A percentile compares a stretch with the other conserved stretches of the same genome.
Evolutionary conservation across 805 yeast genomes (phyloP).

Genomic region (Wickerhamomyces hampshirensis): DNA sequence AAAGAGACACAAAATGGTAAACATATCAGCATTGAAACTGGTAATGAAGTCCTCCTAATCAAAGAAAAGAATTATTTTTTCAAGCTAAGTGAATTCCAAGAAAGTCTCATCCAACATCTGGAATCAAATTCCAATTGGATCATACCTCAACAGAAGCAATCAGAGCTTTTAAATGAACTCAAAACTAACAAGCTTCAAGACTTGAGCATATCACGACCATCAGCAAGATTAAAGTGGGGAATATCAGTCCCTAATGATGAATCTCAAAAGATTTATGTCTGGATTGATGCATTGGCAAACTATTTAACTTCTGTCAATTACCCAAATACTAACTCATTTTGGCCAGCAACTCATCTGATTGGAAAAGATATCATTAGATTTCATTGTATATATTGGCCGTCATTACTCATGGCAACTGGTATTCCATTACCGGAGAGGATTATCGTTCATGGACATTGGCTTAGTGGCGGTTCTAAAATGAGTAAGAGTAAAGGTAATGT

Average conservation of each 20-base stretch:
- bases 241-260: conserved; percentile 79
- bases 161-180: conserved; percentile 55
- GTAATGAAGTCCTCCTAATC: conserved; percentile 68
- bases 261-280: conserved; percentile 81
- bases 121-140: conserved; percentile 53
- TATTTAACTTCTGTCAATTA: conserved; percentile 73
- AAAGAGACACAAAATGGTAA: conserved; percentile 29
- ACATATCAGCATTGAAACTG: conserved; percentile 58
- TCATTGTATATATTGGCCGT: conserved; percentile 94
- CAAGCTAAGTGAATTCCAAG: conserved; percentile 57
- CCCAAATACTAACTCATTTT: conserved; percentile 30
- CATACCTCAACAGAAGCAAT: conserved; percentile 55
- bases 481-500: conserved; percentile 91
- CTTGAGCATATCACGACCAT: conserved; percentile 84
- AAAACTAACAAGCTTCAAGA: conserved; percentile 48
- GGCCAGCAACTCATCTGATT: conserved; percentile 57
- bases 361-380: conserved; percentile 91
- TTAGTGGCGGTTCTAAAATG: conserved; percentile 87
- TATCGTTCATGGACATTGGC: conserved; percentile 93
- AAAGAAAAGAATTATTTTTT: conserved; percentile 87
- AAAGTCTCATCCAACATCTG: conserved; percentile 44
- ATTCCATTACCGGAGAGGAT: conserved; percentile 66
- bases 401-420: conserved; percentile 79
- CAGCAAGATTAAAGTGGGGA: conserved; percentile 80
- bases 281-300: conserved; percentile 93